Percentiles rank a stretch among this genome's conserved stretches.
phyloP scores from a whole-genome alignment of 1,284 basidiomycete genomes.

The Ceratobasidium sp. region DNA sequence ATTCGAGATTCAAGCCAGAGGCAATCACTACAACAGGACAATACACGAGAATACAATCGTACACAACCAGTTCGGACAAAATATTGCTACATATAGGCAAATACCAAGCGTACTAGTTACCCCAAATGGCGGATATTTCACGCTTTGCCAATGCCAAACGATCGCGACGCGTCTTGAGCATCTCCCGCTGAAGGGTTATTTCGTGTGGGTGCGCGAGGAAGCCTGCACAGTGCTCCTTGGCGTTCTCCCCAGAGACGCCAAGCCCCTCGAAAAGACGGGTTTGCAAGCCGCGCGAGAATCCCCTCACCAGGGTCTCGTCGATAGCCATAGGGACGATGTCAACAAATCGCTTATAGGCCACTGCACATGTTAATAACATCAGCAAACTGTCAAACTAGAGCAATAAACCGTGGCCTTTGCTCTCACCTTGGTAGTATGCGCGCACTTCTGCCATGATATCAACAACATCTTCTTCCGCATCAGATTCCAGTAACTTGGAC shows the following conservation, averaged over 20 bases:
- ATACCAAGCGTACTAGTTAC: background rate
- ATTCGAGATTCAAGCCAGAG: too few relatives aligned
- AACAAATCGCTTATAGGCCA: conserved; percentile 36
- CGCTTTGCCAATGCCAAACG: conserved; percentile 21
- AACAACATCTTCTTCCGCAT: conserved; percentile 62
- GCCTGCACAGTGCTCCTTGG: conserved; percentile 29
- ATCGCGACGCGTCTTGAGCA: conserved; percentile 32
- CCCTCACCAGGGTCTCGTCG: conserved; percentile 33
- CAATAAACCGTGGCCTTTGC: conserved; percentile 51
- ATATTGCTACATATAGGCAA: too few relatives aligned
- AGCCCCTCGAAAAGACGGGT: conserved; percentile 28
- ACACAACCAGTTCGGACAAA: too few relatives aligned
- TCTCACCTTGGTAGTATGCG: conserved; percentile 60
- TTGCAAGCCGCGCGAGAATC: conserved; percentile 18
- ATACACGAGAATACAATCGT: too few relatives aligned
- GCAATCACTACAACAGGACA: too few relatives aligned
- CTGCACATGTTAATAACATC: background rate
- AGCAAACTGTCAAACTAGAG: background rate
- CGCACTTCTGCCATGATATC: conserved; percentile 63
- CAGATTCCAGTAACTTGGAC: conserved; percentile 55
- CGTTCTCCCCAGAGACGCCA: conserved; percentile 29
- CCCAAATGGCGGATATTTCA: conserved; percentile 37
- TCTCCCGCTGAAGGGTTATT: conserved; percentile 25
- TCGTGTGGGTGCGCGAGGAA: conserved; percentile 24
- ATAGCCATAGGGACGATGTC: conserved; percentile 10